Base-by-base conservation (phyloP, 257 asterid genomes). In the Parsonsia alboflavescens region DNA sequence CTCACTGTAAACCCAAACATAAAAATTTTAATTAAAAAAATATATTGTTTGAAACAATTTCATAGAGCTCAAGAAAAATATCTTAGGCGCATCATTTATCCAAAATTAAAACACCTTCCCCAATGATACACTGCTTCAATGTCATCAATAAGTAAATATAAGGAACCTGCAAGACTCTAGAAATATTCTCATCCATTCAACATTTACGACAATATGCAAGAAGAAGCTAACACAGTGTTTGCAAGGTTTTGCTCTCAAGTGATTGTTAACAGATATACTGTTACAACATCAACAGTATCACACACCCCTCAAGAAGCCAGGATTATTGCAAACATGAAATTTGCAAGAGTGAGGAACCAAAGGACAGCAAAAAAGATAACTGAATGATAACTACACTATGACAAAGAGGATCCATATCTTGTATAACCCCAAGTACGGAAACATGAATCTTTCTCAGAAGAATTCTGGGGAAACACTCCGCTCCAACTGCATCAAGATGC, bases 1-100 rank as follows among this genome's bases (percentile, higher is more conserved):
- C 73, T 95, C 98, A 86, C 98, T 95, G 96, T 82, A 82, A 64
- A 21, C 41, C 28, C 62, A 26, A 49, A 67, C 33, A 46, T 17
- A 17, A 7, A 19, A 56, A 48, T 44, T 59, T 24, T 22, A n/a
- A 58, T 42, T 36, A 12, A 15, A 44, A 46, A 52, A 33, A 33
- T 33, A n/a, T n/a, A n/a, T n/a, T n/a, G 39, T 33, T 33, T 1
- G 39, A 33, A 67, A 46, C 45, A 46, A 44, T 59, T 9, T 10
- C 7, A 41, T 33, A 21, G 4, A 63, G 48, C 54, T 49, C 9
- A 68, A 73, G 7, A 65, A 19, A 42, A 1, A 44, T 13, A 42
- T 52, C 19, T 19, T 21, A 70, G 39, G 17, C 16, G 42, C 50
- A 65, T 19, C 16, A 39, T 39, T 2, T 1, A 12, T 22, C 50